These are phyloP conservation scores for Phylloporus arenicola DNA, from an alignment of 768 basidiomycete genomes.

Conservation along the genomic window DNA sequence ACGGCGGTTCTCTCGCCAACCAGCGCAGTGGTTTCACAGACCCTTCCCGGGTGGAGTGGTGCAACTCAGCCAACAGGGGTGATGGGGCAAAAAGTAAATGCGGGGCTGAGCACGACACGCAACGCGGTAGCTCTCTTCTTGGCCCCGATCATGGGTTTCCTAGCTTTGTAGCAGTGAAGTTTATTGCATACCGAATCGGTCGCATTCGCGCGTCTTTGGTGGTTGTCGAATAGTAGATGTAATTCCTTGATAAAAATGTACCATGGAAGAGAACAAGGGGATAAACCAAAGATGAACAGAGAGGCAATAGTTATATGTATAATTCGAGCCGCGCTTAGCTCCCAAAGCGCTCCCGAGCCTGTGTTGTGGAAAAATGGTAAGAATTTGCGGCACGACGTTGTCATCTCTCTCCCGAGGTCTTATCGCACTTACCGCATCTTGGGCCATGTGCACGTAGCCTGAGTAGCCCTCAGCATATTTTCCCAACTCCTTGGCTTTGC, in stretches of 20 bases:
- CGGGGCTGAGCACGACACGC: slow-evolving; percentile 15
- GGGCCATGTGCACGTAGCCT: slow-evolving; percentile 67
- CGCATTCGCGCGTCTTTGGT: neutral
- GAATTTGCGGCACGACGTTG: slow-evolving; percentile 13
- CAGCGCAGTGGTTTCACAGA: slow-evolving; percentile 60
- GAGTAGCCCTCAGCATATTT: slow-evolving; percentile 64
- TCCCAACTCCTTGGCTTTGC: slow-evolving; percentile 79
- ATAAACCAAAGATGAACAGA: slow-evolving; percentile 14
- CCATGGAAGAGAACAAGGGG: slow-evolving; percentile 9
- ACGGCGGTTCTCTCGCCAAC: slow-evolving; percentile 51
- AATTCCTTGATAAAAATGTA: slow-evolving; percentile 13
- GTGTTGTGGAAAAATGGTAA: slow-evolving; percentile 25
- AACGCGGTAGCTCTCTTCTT: slow-evolving; percentile 20
- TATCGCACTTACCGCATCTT: slow-evolving; percentile 53
- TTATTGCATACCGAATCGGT: neutral
- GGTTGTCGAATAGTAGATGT: slow-evolving; percentile 10
- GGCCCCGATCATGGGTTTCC: slow-evolving; percentile 26
- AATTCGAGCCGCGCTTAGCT: slow-evolving; percentile 18
- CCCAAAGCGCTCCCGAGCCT: slow-evolving; percentile 35
- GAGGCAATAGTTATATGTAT: slow-evolving; percentile 7
- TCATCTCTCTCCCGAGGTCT: slow-evolving; percentile 20
- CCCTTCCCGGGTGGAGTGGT: slow-evolving; percentile 35
- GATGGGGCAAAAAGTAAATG: slow-evolving; percentile 18
- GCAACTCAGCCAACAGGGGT: slow-evolving; percentile 9
- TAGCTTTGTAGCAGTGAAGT: slow-evolving; percentile 16